These are phyloP conservation scores for Exophiala mesophila DNA, from an alignment of 2,329 filamentous ascomycete genomes.

Conservation along the genomic window DNA sequence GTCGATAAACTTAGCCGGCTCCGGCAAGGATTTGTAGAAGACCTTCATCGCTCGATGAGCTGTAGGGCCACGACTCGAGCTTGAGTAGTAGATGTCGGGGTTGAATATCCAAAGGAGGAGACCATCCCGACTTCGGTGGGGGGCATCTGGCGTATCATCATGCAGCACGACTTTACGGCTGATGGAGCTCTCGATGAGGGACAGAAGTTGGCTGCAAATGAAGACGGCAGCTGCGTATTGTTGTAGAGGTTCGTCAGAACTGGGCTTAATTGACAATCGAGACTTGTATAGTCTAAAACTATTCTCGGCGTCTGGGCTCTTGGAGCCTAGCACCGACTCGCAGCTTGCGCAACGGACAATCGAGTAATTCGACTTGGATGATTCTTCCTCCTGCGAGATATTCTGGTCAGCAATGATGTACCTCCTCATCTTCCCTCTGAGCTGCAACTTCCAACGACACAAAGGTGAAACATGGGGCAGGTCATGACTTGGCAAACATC, in stretches of 20 bases:
- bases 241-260: constrained; percentile 29
- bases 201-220: constrained; percentile 52
- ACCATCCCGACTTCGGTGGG: constrained; percentile 2
- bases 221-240: constrained; percentile 32
- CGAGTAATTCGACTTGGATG: constrained; percentile 16
- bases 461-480: constrained; percentile 23
- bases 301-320: constrained; percentile 5
- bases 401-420: constrained; percentile 29
- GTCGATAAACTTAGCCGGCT: constrained; percentile 35
- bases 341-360: constrained; percentile 37
- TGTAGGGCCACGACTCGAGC: constrained; percentile 33
- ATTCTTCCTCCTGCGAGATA: constrained; percentile 6
- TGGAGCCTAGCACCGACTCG: constrained; percentile 32
- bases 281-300: constrained; percentile 45
- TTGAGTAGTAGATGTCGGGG: constrained; percentile 54
- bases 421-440: constrained; percentile 34
- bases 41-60: constrained; percentile 52
- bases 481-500: neutral
- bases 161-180: constrained; percentile 53
- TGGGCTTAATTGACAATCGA: constrained; percentile 34
- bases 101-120: constrained; percentile 55
- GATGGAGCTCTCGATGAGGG: constrained; percentile 52
- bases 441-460: constrained; percentile 25
- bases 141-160: constrained; percentile 24
- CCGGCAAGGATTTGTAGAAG: constrained; percentile 43